Evolutionary conservation across 106 monocot species (phyloP).

Genomic region (Triglochin maritima): DNA sequence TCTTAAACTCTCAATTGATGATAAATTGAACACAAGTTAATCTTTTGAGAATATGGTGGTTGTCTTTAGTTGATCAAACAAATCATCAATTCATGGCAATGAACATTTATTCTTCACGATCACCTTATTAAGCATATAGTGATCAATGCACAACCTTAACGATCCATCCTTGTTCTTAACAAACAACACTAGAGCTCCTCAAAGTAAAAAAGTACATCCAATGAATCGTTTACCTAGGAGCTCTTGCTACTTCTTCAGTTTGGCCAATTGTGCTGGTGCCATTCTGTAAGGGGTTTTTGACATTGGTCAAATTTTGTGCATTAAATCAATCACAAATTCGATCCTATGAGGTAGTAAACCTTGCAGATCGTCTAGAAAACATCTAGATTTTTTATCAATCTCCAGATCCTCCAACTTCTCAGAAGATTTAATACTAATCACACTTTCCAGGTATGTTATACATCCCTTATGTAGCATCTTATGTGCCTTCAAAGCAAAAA

Average conservation of each 20-base stretch:
- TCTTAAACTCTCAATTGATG: background rate
- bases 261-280: background rate
- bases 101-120: conserved; percentile 10
- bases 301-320: background rate
- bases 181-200: background rate
- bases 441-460: background rate
- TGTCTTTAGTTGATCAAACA: background rate
- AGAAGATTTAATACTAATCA: background rate
- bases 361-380: background rate
- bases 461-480: background rate
- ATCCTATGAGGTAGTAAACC: background rate
- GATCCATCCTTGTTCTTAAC: conserved; percentile 2
- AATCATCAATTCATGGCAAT: background rate
- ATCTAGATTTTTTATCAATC: background rate
- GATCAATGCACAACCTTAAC: conserved; percentile 3
- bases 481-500: background rate
- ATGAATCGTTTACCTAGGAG: background rate
- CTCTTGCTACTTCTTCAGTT: background rate
- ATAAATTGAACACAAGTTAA: background rate
- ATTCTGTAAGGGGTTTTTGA: background rate
- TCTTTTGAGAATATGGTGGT: background rate
- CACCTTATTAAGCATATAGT: conserved; percentile 1
- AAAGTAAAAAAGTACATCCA: background rate
- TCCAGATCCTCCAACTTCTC: background rate
- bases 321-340: background rate